These are phyloP conservation scores for Lichtheimia hyalospora DNA, from an alignment of 371 early-diverging fungal species.

Conservation along the genomic window DNA sequence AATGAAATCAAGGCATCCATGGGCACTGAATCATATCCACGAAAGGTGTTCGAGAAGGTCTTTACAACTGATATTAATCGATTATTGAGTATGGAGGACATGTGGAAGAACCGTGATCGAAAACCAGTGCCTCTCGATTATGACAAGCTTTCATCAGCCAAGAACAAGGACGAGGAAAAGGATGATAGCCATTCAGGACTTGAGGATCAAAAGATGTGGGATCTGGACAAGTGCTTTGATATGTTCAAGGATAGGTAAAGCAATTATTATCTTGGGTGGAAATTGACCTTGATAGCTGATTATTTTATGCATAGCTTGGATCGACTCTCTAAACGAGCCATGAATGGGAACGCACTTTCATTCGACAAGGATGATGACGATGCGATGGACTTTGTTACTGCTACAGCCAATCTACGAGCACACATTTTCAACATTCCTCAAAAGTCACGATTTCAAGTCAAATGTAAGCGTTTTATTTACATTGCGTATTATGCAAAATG, in stretches of 20 bases:
- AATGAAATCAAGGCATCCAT: slow-evolving; percentile 61
- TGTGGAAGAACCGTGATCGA: slow-evolving; percentile 81
- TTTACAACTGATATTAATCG: slow-evolving; percentile 80
- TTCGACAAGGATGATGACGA: slow-evolving; percentile 97
- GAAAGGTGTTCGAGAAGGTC: slow-evolving; percentile 81
- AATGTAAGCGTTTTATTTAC: slow-evolving; percentile 56
- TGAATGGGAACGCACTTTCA: slow-evolving; percentile 43
- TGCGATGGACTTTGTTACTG: slow-evolving; percentile 88
- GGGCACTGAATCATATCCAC: slow-evolving; percentile 64
- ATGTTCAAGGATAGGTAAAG: slow-evolving; percentile 57
- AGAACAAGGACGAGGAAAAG: slow-evolving; percentile 25
- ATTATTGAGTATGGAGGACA: slow-evolving; percentile 78
- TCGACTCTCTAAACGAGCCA: slow-evolving; percentile 40
- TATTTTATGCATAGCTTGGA: slow-evolving; percentile 32
- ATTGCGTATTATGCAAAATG: background rate
- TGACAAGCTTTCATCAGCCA: slow-evolving; percentile 29
- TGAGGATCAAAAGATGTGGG: slow-evolving; percentile 74
- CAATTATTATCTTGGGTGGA: too few relatives aligned
- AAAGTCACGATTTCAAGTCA: slow-evolving; percentile 85
- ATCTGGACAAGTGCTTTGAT: slow-evolving; percentile 52
- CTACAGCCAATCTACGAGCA: slow-evolving; percentile 88
- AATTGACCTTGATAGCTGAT: background rate
- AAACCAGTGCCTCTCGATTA: slow-evolving; percentile 70
- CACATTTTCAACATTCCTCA: slow-evolving; percentile 75
- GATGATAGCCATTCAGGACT: slow-evolving; percentile 37